Percentiles rank a stretch among this genome's conserved stretches.
phyloP scores from a whole-genome alignment of 2,329 filamentous ascomycete species.

The Scytalidium sp. region DNA sequence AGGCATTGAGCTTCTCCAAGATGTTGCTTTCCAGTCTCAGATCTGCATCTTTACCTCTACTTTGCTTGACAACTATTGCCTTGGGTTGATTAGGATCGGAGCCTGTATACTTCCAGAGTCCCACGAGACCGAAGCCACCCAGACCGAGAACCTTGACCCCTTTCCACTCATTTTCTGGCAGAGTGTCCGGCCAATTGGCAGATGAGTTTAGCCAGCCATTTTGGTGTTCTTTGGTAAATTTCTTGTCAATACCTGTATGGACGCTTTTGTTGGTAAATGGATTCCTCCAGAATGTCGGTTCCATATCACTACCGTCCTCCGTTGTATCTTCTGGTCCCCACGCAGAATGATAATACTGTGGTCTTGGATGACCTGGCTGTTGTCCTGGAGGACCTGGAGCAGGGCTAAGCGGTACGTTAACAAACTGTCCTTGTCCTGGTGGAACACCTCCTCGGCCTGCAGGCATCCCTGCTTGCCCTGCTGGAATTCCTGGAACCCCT shows the following conservation, averaged over 20 bases:
- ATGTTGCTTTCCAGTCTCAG: conserved; percentile 1
- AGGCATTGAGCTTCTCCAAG: neutral
- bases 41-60: neutral
- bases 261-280: neutral
- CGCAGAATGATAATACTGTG: too few species aligned
- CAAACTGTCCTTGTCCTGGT: too few species aligned
- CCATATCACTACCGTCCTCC: neutral
- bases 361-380: too few species aligned
- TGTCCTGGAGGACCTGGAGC: too few species aligned
- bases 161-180: neutral
- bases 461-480: too few species aligned
- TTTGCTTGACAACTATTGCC: conserved; percentile 7
- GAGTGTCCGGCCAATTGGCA: neutral
- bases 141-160: conserved; percentile 1
- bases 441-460: too few species aligned
- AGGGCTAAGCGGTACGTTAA: too few species aligned
- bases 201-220: neutral
- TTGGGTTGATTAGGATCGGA: conserved; percentile 1
- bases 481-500: too few species aligned
- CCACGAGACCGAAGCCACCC: conserved; percentile 1
- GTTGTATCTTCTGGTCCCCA: too few species aligned
- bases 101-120: neutral
- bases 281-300: neutral
- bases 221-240: neutral
- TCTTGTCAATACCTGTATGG: neutral